Evolutionary conservation across 352 stramenopile genomes (phyloP).

Genomic region (Globisporangium polare): DNA sequence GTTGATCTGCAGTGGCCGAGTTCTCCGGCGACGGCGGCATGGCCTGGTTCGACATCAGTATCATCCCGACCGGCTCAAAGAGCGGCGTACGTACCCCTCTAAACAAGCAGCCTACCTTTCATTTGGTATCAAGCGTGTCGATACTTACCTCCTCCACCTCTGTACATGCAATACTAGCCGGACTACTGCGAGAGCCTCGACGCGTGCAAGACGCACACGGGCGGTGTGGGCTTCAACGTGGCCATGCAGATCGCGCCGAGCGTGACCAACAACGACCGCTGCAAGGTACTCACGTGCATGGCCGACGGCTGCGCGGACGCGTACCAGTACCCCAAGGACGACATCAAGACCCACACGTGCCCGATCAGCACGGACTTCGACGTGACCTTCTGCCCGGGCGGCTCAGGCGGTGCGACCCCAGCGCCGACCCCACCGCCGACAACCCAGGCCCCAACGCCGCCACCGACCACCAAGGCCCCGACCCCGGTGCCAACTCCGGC

Average conservation of each 20-base stretch:
- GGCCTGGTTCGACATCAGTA: slow-evolving; percentile 76
- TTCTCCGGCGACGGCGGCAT: slow-evolving; percentile 53
- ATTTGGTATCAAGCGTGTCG: not conserved
- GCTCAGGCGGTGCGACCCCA: slow-evolving; percentile 9
- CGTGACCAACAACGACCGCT: slow-evolving; percentile 35
- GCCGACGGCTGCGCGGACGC: slow-evolving; percentile 52
- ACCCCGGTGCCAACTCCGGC: not conserved
- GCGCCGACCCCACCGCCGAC: slow-evolving; percentile 18
- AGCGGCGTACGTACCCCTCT: slow-evolving; percentile 22
- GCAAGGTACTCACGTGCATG: slow-evolving; percentile 45
- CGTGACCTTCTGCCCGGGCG: slow-evolving; percentile 49
- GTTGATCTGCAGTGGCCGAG: slow-evolving; percentile 38
- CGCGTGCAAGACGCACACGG: slow-evolving; percentile 49
- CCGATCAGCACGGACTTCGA: slow-evolving; percentile 44
- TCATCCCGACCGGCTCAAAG: slow-evolving; percentile 57
- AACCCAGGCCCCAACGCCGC: slow-evolving; percentile 18
- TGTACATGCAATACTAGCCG: slow-evolving; percentile 15
- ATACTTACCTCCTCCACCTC: not conserved
- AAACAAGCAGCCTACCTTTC: not conserved
- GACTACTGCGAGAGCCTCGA: slow-evolving; percentile 47
- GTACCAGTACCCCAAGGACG: slow-evolving; percentile 67
- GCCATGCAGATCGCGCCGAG: slow-evolving; percentile 59
- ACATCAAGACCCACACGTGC: slow-evolving; percentile 68
- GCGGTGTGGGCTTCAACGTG: slow-evolving; percentile 63
- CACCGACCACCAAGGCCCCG: slow-evolving; percentile 14